Percentiles rank a stretch among this genome's conserved stretches.
These are phyloP conservation scores for Myxozyma melibiosi DNA, from an alignment of 805 yeast genomes.

Conservation along the genomic window DNA sequence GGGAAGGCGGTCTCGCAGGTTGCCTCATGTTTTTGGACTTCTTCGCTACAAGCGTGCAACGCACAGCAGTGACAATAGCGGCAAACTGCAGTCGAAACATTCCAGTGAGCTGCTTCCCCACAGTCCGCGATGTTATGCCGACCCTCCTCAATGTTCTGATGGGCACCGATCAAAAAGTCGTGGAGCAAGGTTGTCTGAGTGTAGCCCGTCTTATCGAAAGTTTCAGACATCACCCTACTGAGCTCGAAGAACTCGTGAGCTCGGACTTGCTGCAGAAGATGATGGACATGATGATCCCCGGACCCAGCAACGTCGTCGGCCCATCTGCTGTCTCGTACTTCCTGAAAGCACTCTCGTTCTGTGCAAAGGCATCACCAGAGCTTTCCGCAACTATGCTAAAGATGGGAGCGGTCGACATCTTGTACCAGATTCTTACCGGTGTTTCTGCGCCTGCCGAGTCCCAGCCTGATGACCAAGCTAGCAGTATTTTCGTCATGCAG, in stretches of 20 bases:
- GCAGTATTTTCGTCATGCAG: slow-evolving; percentile 56
- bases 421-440: slow-evolving; percentile 54
- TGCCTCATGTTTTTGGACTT: slow-evolving; percentile 80
- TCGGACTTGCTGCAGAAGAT: slow-evolving; percentile 41
- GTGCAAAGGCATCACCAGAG: slow-evolving; percentile 49
- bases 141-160: slow-evolving; percentile 54
- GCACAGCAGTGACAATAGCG: slow-evolving; percentile 73
- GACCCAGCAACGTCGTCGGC: slow-evolving; percentile 25
- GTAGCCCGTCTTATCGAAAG: slow-evolving; percentile 60
- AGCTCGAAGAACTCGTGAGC: slow-evolving; percentile 51
- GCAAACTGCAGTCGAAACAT: slow-evolving; percentile 66
- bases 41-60: slow-evolving; percentile 84
- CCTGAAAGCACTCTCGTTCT: slow-evolving; percentile 47
- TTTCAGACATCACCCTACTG: slow-evolving; percentile 47
- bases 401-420: slow-evolving; percentile 52
- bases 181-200: slow-evolving; percentile 67
- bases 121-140: slow-evolving; percentile 60
- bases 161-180: slow-evolving; percentile 59
- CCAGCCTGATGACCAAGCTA: slow-evolving; percentile 39
- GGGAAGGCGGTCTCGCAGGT: slow-evolving; percentile 62
- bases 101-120: slow-evolving; percentile 47
- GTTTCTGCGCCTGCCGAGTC: slow-evolving; percentile 45
- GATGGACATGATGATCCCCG: slow-evolving; percentile 20
- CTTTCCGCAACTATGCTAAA: slow-evolving; percentile 51
- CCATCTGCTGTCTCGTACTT: slow-evolving; percentile 20